Evolutionary conservation across 257 asterid species (phyloP).

Genomic region (Primulina tabacum): DNA sequence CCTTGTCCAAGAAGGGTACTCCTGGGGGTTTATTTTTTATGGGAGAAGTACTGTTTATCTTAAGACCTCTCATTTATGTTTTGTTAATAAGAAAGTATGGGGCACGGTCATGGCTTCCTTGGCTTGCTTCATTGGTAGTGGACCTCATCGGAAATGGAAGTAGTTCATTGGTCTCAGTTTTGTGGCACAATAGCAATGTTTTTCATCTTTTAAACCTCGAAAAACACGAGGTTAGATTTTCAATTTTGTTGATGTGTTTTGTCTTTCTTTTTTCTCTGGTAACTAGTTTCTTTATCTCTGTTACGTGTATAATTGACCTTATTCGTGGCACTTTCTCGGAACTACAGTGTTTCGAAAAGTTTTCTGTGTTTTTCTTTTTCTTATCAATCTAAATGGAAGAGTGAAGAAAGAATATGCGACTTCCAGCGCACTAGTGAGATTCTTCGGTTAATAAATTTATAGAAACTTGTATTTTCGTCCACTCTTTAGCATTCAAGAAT

Average conservation of each 20-base stretch:
- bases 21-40: constrained; percentile 69
- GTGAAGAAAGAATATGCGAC: not conserved
- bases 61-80: constrained; percentile 82
- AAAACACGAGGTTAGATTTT: constrained; percentile 66
- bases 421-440: not conserved
- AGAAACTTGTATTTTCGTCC: not conserved
- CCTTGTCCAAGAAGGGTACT: constrained; percentile 73
- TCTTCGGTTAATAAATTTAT: constrained; percentile 1
- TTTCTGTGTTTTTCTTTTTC: not conserved
- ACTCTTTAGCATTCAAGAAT: not conserved
- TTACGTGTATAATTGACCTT: not conserved
- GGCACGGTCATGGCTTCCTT: constrained; percentile 80
- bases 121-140: constrained; percentile 67
- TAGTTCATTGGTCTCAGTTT: constrained; percentile 41
- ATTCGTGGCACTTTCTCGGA: too few species aligned
- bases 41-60: constrained; percentile 80
- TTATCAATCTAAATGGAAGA: not conserved
- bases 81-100: constrained; percentile 73
- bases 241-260: constrained; percentile 1
- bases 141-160: constrained; percentile 74
- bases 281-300: not conserved
- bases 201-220: constrained; percentile 54
- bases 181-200: constrained; percentile 32
- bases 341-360: not conserved
- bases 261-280: not conserved